Evolutionary conservation across 495 filamentous ascomycete species (phyloP), one percentile per base, ranked within the genome.

Genomic region (Stereocaulon alpinum): DNA sequence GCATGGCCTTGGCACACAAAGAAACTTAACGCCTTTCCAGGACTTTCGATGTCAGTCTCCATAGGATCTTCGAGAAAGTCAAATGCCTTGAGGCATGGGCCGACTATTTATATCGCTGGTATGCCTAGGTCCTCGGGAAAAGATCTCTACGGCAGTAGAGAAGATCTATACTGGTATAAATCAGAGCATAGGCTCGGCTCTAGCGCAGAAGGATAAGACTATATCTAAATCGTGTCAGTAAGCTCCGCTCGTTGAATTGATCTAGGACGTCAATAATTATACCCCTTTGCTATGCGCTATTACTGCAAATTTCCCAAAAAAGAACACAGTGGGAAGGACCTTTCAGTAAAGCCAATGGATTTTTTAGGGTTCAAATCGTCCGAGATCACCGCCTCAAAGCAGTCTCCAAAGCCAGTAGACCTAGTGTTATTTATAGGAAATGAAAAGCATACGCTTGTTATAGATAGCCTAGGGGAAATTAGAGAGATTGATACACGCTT

Each of bases 221-320:
- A 40, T 5, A 4, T 66, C 63, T 45, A 22, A 15, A 18, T 56
- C 48, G 22, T n/a, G 11, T 14, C 56, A 27, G 56, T 32, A n/a
- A 56, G 22, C 12, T 27, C 20, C 3, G 11, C 30, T 2, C 32
- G 60, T 42, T 18, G 41, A 10, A 20, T 63, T 27, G 56, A 66
- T 6, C 42, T 66, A 11, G 44, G 43, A 3, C 34, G 15, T 53
- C 49, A 27, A 52, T 29, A 63, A n/a, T 37, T 63, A 41, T 34
- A 55, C 47, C 18, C 52, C 20, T 53, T 53, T 44, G 48, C 44
- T 40, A 66, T 66, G 50, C 56, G 56, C 44, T 49, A 63, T 48
- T 58, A 45, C 29, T 48, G 20, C 15, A 63, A 10, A 66, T 66
- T 20, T 43, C 52, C 22, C 24, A 1, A 24, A 6, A 24, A 50